Evolutionary conservation across 2,329 filamentous ascomycete species (phyloP), one percentile per base, ranked within the genome.

Genomic region (Zalaria sp.): DNA sequence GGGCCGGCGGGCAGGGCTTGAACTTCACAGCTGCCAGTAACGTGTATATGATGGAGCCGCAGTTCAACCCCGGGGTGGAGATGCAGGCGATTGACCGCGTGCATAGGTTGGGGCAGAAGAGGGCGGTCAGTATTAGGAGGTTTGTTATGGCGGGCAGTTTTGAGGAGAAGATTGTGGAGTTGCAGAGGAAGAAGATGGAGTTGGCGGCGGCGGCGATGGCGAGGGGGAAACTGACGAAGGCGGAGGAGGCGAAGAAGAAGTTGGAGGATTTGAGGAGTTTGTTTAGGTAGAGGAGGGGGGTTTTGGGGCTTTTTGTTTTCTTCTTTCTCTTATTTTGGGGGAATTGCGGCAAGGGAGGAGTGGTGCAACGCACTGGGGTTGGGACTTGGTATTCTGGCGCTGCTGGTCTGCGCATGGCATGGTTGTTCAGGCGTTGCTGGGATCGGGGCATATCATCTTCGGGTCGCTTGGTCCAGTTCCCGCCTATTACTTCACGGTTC

Each of bases 1-100:
- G 81, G 56, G 89, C 89, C 0, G 91, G 89, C 48, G 89, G 91
- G 11, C 74, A 95, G 10, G 89, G 89, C 9, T 77, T 96, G 34
- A 96, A 96, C 56, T 67, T 96, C 42, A 95, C 88, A 0, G 71
- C 83, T 0, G 89, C 81, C 28, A 91, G 79, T 57, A 82, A 76
- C 42, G 89, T 93, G 9, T 96, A 91, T 58, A 83, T 96, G 53
- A 96, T 98, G 89, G 91, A 98, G 59, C 91, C 91, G 4, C 88
- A 95, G 57, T 98, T 89, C 66, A 98, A 98, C 55, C 91, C 91
- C 0, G 88, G 87, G 0, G 86, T 88, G 0, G 89, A 98, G 60
- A 84, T 87, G 4, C 91, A 98, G 63, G 91, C 91, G 2, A 74
- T 96, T 5, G 91, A 96, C 58, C 84, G 91, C 27, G 85, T 98